Percentiles rank a stretch among this genome's conserved stretches.
phyloP scores from a whole-genome alignment of 225 moss, liverwort and hornwort species.

The Asterella californica region DNA sequence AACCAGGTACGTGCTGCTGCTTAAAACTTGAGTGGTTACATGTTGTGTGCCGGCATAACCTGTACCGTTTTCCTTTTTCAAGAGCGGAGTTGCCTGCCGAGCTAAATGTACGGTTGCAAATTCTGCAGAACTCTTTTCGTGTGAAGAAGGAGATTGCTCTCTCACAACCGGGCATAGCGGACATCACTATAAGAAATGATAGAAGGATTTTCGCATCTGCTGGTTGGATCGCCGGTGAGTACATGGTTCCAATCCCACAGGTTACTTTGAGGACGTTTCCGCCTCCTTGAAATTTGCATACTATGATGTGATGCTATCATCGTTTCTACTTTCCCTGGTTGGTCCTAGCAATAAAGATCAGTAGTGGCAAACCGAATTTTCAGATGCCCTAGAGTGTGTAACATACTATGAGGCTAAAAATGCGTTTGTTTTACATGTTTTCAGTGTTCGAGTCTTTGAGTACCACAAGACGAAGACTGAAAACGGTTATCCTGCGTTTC shows the following conservation, averaged over 20 bases:
- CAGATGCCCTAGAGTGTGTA: background rate
- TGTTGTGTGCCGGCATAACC: background rate
- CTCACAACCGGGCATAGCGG: slow-evolving; percentile 72
- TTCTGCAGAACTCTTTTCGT: slow-evolving; percentile 48
- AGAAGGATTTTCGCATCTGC: slow-evolving; percentile 80
- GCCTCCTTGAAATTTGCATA: background rate
- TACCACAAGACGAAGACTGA: slow-evolving; percentile 44
- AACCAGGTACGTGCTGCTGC: slow-evolving; percentile 38
- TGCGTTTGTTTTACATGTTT: background rate
- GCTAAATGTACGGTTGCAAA: background rate
- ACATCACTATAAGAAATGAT: slow-evolving; percentile 69
- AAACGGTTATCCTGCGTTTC: too few species aligned
- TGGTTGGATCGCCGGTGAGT: slow-evolving; percentile 83
- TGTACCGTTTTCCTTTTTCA: background rate
- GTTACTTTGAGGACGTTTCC: background rate
- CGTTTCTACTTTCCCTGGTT: background rate
- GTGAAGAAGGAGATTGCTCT: slow-evolving; percentile 57
- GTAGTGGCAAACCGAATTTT: background rate
- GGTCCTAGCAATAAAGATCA: background rate
- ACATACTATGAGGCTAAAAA: too few species aligned
- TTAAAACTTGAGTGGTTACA: background rate
- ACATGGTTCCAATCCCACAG: background rate
- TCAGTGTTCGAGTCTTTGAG: slow-evolving; percentile 80
- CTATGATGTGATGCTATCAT: too few species aligned
- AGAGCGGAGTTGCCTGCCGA: background rate